Conservation (phyloP, 2,329 filamentous ascomycete species). For the Didymella arachidicola region DNA sequence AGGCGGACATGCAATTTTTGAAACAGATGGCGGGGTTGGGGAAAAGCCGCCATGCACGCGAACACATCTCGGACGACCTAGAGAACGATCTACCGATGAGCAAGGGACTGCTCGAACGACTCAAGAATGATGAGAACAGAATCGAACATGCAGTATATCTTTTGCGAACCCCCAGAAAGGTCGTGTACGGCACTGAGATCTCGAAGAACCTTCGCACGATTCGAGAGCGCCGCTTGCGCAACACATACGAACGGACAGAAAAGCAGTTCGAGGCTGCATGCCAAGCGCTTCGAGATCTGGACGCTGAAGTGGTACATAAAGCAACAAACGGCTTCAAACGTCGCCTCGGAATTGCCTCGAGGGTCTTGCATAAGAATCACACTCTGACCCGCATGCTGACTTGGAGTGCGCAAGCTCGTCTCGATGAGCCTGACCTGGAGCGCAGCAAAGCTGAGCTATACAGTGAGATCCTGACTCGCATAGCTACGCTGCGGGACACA, state of each 20-base stretch:
- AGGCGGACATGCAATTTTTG: conserved; percentile 32
- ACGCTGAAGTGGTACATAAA: conserved; percentile 14
- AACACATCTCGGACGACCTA: conserved; percentile 37
- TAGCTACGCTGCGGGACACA: conserved; percentile 42
- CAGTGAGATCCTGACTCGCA: conserved; percentile 34
- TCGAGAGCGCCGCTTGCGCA: conserved; percentile 21
- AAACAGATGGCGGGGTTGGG: conserved; percentile 28
- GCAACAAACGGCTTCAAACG: conserved; percentile 28
- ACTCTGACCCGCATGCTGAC: conserved; percentile 40
- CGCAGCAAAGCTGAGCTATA: conserved; percentile 24
- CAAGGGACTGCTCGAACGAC: conserved; percentile 34
- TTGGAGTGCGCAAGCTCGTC: conserved; percentile 40
- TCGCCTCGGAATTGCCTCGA: conserved; percentile 34
- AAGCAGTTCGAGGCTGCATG: conserved; percentile 31
- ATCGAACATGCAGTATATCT: conserved; percentile 18
- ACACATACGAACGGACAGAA: conserved; percentile 29
- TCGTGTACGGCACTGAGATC: conserved; percentile 4
- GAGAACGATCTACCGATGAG: conserved; percentile 38
- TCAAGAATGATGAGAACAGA: conserved; percentile 36
- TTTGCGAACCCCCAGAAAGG: conserved; percentile 6
- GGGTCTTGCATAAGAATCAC: conserved; percentile 38
- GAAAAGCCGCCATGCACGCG: conserved; percentile 34
- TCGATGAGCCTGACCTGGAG: conserved; percentile 31
- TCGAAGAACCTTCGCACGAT: conserved; percentile 10
- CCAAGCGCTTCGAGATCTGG: conserved; percentile 22